Evolutionary conservation across 495 filamentous ascomycete genomes (phyloP).

Genomic region (Penicillium taxi): DNA sequence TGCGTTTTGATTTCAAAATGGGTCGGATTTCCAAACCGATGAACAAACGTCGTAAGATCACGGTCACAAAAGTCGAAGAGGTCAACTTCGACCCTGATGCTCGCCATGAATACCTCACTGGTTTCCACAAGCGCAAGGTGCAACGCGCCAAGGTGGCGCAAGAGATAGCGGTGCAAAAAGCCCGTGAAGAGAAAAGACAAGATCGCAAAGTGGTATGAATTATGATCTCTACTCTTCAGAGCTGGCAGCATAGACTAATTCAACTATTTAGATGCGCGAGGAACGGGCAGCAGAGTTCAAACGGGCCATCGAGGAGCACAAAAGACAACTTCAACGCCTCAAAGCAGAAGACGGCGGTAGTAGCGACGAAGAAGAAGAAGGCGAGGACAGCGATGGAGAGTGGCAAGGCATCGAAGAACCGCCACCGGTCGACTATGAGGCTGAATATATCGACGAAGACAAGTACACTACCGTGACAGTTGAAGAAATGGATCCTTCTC

Average conservation of each 20-base stretch:
- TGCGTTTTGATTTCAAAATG: conserved; percentile 23
- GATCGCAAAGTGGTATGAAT: conserved; percentile 59
- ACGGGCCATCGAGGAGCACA: conserved; percentile 65
- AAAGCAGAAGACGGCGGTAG: conserved; percentile 46
- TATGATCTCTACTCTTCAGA: neutral
- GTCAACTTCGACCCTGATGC: conserved; percentile 74
- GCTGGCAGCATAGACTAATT: conserved; percentile 8
- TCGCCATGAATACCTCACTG: conserved; percentile 79
- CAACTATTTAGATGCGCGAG: conserved; percentile 57
- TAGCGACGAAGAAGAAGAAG: conserved; percentile 29
- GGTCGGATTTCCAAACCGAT: conserved; percentile 47
- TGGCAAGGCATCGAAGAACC: conserved; percentile 57
- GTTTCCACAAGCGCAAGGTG: conserved; percentile 92
- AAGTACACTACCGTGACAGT: conserved; percentile 90
- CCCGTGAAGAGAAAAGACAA: conserved; percentile 61
- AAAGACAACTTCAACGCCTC: conserved; percentile 48
- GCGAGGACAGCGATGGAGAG: conserved; percentile 39
- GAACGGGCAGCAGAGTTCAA: conserved; percentile 71
- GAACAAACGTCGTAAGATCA: conserved; percentile 53
- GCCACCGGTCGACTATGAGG: conserved; percentile 65
- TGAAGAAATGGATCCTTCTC: conserved; percentile 77
- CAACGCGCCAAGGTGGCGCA: conserved; percentile 76
- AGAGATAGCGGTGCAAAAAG: conserved; percentile 62
- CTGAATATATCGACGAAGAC: conserved; percentile 95
- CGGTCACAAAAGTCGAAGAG: conserved; percentile 58